Percentiles rank a stretch among this genome's conserved stretches.
Conservation (phyloP, 306 rosid genomes). For the Cicer pinnatifidum region DNA sequence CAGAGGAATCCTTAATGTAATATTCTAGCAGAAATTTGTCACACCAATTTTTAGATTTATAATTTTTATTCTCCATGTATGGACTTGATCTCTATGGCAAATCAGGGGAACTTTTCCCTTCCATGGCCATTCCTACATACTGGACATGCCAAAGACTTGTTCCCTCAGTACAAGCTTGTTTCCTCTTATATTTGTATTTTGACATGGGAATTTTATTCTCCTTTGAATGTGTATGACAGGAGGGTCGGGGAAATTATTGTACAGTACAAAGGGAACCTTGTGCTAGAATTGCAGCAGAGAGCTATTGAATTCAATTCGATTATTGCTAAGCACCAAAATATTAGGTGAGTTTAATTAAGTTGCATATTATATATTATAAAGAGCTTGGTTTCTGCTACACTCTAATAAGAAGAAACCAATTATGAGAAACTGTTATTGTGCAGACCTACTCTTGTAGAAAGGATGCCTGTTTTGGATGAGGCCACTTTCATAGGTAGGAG, state of each 20-base stretch:
- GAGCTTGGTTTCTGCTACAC: constrained; percentile 27
- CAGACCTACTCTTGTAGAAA: constrained; percentile 84
- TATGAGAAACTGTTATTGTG: constrained; percentile 40
- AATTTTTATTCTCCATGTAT: constrained; percentile 5
- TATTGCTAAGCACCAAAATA: constrained; percentile 77
- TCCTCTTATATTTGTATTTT: constrained; percentile 37
- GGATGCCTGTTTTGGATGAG: constrained; percentile 97
- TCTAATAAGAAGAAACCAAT: constrained; percentile 13
- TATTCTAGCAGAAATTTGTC: constrained; percentile 24
- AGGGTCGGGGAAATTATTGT: constrained; percentile 75
- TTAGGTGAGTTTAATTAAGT: constrained; percentile 60
- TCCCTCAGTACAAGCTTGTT: constrained; percentile 26
- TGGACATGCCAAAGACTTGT: neutral
- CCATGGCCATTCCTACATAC: constrained; percentile 9
- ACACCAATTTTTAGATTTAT: constrained; percentile 27
- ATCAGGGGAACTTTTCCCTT: constrained; percentile 29
- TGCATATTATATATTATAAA: constrained; percentile 25
- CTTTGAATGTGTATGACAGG: constrained; percentile 56
- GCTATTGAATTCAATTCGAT: constrained; percentile 84
- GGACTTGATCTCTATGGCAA: constrained; percentile 13
- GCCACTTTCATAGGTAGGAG: constrained; percentile 79
- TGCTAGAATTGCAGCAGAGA: constrained; percentile 99
- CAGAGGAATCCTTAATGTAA: constrained; percentile 28
- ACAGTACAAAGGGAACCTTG: constrained; percentile 84
- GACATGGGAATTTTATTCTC: constrained; percentile 40